phyloP scores from a whole-genome alignment of 768 basidiomycete genomes.

The Nevesoporus exiguus region DNA sequence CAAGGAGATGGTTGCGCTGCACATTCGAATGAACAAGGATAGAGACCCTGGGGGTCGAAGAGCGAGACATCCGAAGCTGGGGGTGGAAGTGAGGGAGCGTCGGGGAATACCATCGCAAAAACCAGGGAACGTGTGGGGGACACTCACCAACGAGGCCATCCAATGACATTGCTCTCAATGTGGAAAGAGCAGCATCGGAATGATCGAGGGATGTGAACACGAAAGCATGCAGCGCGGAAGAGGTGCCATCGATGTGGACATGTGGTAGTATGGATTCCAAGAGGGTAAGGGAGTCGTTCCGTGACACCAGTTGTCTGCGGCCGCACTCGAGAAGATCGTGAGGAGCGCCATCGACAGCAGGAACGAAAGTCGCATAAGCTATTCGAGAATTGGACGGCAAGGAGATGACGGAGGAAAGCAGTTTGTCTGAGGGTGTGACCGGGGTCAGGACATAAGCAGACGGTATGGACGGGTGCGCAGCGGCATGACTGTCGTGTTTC shows the following conservation, averaged over 20 bases:
- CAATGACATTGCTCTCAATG: slow-evolving; percentile 40
- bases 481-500: slow-evolving; percentile 21
- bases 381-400: slow-evolving; percentile 44
- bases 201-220: slow-evolving; percentile 39
- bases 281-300: slow-evolving; percentile 37
- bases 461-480: slow-evolving; percentile 11
- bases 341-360: slow-evolving; percentile 24
- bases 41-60: slow-evolving; percentile 48
- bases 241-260: slow-evolving; percentile 43
- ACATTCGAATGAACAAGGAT: slow-evolving; percentile 52
- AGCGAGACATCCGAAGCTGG: slow-evolving; percentile 42
- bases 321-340: slow-evolving; percentile 53
- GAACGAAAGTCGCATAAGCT: slow-evolving; percentile 43
- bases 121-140: neutral
- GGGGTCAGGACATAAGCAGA: slow-evolving; percentile 21
- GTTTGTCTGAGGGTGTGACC: slow-evolving; percentile 36
- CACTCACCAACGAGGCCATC: slow-evolving; percentile 53
- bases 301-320: slow-evolving; percentile 45
- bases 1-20: slow-evolving; percentile 40
- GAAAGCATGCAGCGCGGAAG: slow-evolving; percentile 59
- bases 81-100: slow-evolving; percentile 8
- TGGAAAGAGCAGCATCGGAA: slow-evolving; percentile 28
- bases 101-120: neutral
- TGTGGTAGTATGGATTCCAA: slow-evolving; percentile 50
- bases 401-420: slow-evolving; percentile 47